phyloP scores from a whole-genome alignment of 257 asterid species.

The Solanum chaucha region DNA sequence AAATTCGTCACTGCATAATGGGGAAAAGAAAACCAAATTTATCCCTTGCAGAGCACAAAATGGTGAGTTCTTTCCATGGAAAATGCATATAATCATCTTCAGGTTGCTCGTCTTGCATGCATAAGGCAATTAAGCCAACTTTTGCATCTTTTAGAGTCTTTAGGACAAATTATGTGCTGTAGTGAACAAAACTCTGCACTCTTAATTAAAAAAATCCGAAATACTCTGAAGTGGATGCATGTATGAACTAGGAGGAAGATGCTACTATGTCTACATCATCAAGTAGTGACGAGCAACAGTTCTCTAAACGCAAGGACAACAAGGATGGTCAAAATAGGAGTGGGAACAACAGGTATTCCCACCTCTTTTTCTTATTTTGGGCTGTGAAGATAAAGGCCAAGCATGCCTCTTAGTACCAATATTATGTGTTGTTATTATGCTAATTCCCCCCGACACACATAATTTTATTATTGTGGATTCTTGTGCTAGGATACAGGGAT shows the following conservation, averaged over 20 bases:
- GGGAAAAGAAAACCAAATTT: neutral
- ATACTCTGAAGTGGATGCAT: constrained; percentile 1
- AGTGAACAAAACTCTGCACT: neutral
- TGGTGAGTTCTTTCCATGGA: neutral
- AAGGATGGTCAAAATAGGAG: constrained; percentile 30
- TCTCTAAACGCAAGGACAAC: constrained; percentile 24
- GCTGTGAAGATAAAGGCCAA: neutral
- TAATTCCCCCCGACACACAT: neutral
- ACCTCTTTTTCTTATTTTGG: neutral
- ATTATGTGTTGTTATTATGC: neutral
- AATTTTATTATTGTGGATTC: neutral
- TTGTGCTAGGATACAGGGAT: neutral
- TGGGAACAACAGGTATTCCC: constrained; percentile 37
- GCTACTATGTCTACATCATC: constrained; percentile 31
- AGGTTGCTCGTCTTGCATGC: neutral
- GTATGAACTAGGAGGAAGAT: constrained; percentile 43
- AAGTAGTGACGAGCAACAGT: constrained; percentile 24
- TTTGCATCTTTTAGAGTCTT: neutral
- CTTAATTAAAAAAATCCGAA: neutral
- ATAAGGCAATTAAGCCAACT: neutral
- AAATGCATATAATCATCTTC: neutral
- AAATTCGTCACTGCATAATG: neutral
- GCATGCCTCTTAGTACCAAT: neutral
- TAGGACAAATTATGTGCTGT: neutral
- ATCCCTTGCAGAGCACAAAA: neutral